Evolutionary conservation across 2,329 filamentous ascomycete genomes (phyloP).

Genomic region (Aphanocladium album): DNA sequence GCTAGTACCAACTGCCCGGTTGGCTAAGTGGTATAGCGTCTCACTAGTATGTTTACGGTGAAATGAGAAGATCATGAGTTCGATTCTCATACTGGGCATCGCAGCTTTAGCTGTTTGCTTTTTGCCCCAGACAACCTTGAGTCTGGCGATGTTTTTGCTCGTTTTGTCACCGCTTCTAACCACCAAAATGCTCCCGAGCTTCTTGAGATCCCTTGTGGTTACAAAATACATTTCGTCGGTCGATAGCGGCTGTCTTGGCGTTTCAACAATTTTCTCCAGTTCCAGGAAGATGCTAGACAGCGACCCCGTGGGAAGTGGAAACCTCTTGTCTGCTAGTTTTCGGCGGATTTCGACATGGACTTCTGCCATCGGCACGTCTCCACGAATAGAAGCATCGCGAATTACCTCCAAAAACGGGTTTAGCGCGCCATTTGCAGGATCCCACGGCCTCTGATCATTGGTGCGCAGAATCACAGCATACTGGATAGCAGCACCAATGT

Average conservation of each 20-base stretch:
- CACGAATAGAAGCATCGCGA: not conserved
- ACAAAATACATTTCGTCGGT: not conserved
- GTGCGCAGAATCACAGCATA: not conserved
- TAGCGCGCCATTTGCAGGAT: not conserved
- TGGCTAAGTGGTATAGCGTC: slow-evolving; percentile 6
- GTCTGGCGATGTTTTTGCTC: not conserved
- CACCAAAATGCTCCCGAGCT: too few relatives aligned
- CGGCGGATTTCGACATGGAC: not conserved
- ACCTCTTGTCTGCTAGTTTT: too few relatives aligned
- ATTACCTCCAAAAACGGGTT: not conserved
- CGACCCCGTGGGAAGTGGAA: not conserved
- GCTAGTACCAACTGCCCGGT: slow-evolving; percentile 1
- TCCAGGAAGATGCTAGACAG: not conserved
- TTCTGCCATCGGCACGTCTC: not conserved
- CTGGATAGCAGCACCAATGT: not conserved
- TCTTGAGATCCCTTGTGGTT: not conserved
- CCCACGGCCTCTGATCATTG: not conserved
- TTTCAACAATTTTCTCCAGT: not conserved
- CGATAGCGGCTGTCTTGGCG: not conserved
- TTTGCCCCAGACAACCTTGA: not conserved
- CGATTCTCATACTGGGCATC: slow-evolving; percentile 13
- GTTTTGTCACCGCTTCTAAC: too few relatives aligned
- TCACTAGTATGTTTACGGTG: not conserved
- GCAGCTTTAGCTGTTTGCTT: not conserved
- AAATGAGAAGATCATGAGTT: slow-evolving; percentile 12